phyloP scores from a whole-genome alignment of 257 asterid genomes.

The Nicotiana knightiana region DNA sequence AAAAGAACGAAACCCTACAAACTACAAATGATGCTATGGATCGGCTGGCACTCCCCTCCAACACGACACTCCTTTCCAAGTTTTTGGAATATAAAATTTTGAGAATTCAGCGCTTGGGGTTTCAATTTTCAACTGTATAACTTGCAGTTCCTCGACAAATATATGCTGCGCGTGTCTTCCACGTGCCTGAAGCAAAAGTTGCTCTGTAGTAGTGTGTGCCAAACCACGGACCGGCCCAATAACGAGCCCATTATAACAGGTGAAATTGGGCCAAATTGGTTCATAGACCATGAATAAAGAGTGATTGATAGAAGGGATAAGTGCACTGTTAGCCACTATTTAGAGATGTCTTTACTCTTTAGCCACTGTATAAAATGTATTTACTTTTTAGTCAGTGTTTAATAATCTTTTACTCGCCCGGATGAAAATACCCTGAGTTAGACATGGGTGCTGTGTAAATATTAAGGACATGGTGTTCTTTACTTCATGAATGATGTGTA shows the following conservation, averaged over 20 bases:
- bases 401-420: too few species aligned
- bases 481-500: too few species aligned
- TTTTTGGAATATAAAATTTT: not conserved
- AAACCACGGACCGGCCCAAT: not conserved
- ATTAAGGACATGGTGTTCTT: too few species aligned
- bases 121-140: not conserved
- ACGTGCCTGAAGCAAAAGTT: not conserved
- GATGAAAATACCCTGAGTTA: too few species aligned
- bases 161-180: not conserved
- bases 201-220: too few species aligned
- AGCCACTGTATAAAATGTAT: too few species aligned
- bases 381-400: too few species aligned
- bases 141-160: not conserved
- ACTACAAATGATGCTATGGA: not conserved
- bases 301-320: too few species aligned
- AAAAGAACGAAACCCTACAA: slow-evolving; percentile 6
- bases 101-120: not conserved
- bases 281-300: too few species aligned
- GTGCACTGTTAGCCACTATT: too few species aligned
- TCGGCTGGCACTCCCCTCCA: not conserved
- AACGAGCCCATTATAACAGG: not conserved
- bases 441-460: too few species aligned
- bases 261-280: not conserved
- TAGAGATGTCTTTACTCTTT: too few species aligned
- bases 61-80: not conserved